Conservation (phyloP, 2,329 filamentous ascomycete species). For the Phyllosticta paracitricarpa region DNA sequence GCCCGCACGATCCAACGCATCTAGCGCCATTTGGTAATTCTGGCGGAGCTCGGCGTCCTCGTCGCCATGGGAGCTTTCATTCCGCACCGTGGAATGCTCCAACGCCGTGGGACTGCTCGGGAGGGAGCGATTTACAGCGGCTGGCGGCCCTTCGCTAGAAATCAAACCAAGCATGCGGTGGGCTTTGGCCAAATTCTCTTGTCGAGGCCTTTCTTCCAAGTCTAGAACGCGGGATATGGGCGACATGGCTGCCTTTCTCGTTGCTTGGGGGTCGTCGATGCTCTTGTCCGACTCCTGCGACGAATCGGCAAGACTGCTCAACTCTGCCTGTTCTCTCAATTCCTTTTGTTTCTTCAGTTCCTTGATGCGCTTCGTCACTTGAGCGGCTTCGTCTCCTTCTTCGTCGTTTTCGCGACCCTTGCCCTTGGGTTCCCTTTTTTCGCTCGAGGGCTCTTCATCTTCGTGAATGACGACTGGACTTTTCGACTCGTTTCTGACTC, state of each 20-base stretch:
- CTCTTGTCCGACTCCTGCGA: slow-evolving; percentile 19
- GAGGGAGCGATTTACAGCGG: slow-evolving; percentile 12
- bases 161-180: slow-evolving; percentile 32
- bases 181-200: slow-evolving; percentile 27
- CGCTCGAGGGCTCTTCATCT: slow-evolving; percentile 17
- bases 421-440: slow-evolving; percentile 17
- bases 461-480: slow-evolving; percentile 20
- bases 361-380: slow-evolving; percentile 48
- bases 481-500: slow-evolving; percentile 18
- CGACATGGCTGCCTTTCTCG: background rate
- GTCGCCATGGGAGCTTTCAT: slow-evolving; percentile 1
- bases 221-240: slow-evolving; percentile 7
- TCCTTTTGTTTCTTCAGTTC: slow-evolving; percentile 49
- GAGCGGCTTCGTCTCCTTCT: slow-evolving; percentile 36
- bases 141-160: slow-evolving; percentile 3
- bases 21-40: slow-evolving; percentile 30
- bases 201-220: slow-evolving; percentile 1
- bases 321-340: slow-evolving; percentile 35
- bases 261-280: background rate
- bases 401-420: slow-evolving; percentile 3
- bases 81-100: background rate
- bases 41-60: slow-evolving; percentile 20
- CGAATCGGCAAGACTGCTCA: background rate
- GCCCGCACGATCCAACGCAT: slow-evolving; percentile 15
- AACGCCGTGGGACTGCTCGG: slow-evolving; percentile 2